Base-by-base conservation (phyloP, 768 basidiomycete species). In the Antrodiella citrinella region DNA sequence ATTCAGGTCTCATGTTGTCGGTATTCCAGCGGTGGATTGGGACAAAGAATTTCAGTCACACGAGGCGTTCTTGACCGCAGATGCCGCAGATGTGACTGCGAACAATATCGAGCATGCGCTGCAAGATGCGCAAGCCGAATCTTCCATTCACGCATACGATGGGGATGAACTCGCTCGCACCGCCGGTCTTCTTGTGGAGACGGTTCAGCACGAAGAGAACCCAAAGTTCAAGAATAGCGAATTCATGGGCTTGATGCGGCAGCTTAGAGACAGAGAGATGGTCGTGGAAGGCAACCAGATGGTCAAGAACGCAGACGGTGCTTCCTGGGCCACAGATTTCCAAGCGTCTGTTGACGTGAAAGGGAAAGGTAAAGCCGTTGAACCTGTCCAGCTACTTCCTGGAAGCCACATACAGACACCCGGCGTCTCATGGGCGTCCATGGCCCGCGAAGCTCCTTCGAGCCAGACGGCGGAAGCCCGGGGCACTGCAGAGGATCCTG, bases 241-340 rank as follows among this genome's bases (percentile, higher is more conserved):
- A 51, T 96, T 96, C 63, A 72, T 96, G 73, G 75, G 75, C 19
- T 73, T 96, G 22, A 95, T 96, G 92, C 78, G 76, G 47, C 82
- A 89, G 63, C 67, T 96, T 49, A 73, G 89, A 35, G 92, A 93
- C 65, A 78, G 82, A 5, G 77, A 86, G 59, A 73, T 91, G 38
- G 74, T 82, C 13, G 83, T 95, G 2, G 81, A 87, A 44, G 88
- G 85, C 18, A 83, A 92, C 59, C 67, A 82, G 47, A 78, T 96
- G 65, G 86, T 94, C 10, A 67, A 76, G 51, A 80, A 70, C 22
- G 54, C 44, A 46, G 70, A 71, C 44, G 58, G 50, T 53, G 21
- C 51, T 30, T 44, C 44, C 24, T 56, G 60, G 61, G 56, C 59
- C 44, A 50, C 45, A 38, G 64, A 64, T 45, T 61, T 59, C 35